Evolutionary conservation across 2,329 filamentous ascomycete species (phyloP), one percentile per base, ranked within the genome.

Genomic region (Colletotrichum liriopes): DNA sequence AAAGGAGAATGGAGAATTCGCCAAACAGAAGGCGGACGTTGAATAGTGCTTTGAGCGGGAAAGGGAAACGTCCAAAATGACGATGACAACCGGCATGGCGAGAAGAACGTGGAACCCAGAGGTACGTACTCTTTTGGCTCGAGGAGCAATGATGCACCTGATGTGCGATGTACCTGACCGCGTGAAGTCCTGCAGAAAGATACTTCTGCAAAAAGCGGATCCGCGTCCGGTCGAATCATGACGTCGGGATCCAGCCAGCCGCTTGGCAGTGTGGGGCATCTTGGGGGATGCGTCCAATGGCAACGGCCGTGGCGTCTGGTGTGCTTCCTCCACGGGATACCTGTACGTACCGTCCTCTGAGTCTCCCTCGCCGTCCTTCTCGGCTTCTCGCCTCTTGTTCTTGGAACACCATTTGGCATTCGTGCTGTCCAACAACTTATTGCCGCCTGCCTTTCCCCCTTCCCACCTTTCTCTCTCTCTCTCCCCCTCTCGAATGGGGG

Each of bases 171-270:
- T 61, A 61, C 29, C n/a, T 7, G 2, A 18, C 5, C 20, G 12
- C 12, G 5, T 20, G 7, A 14, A 18, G 1, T 0, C 6, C 7
- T 3, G 20, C 12, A 2, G 12, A 32, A 26, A 23, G 20, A 3
- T 61, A 29, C 45, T 51, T 51, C 32, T 1, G 1, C 7, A 7
- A 6, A 26, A 43, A 18, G 41, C 5, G 20, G 35, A 20, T 6
- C 32, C 20, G n/a, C 11, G 14, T 1, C 26, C 14, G 43, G 39
- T 52, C 71, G 63, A 73, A 73, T 68, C 63, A 65, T 68, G 68
- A 72, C 63, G 52, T 67, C n/a, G 32, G 26, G 68, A 65, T 55
- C 29, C 47, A 68, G 68, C 68, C 59, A 52, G 65, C 55, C 52
- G 26, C 67, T 72, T 65, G 68, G 71, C 64, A 7, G 12, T n/a